These are phyloP conservation scores for Calonectria pseudoreteaudii DNA, from an alignment of 2,329 filamentous ascomycete species.

Conservation along the genomic window DNA sequence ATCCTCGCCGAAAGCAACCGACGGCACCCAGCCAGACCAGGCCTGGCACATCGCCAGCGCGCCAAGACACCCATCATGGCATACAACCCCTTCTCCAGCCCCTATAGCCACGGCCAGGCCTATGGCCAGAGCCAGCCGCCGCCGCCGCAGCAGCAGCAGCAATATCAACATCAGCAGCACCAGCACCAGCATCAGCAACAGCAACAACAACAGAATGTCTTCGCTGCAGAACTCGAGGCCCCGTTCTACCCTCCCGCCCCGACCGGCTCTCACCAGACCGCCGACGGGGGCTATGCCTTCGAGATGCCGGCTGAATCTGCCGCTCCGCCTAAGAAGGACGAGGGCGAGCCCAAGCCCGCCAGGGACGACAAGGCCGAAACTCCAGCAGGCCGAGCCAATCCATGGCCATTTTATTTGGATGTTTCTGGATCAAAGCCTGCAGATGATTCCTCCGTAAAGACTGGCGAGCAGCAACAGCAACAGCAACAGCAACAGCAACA, in stretches of 20 bases:
- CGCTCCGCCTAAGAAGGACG: conserved; percentile 19
- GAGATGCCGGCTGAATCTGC: conserved; percentile 48
- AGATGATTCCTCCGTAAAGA: conserved; percentile 8
- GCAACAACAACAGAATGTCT: conserved; percentile 11
- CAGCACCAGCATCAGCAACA: background rate
- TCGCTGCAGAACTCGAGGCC: conserved; percentile 48
- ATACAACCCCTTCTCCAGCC: conserved; percentile 27
- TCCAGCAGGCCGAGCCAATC: conserved; percentile 36
- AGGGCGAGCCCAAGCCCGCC: conserved; percentile 9
- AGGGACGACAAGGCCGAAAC: conserved; percentile 1
- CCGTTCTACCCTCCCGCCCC: conserved; percentile 27
- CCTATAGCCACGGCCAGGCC: background rate
- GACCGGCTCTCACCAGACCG: conserved; percentile 29
- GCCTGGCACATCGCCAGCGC: conserved; percentile 13
- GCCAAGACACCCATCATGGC: conserved; percentile 27
- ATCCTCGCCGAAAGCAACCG: conserved; percentile 2
- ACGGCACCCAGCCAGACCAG: conserved; percentile 6
- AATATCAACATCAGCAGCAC: no score
- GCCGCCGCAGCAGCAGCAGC: background rate
- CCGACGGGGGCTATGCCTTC: conserved; percentile 42
- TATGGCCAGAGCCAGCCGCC: background rate
- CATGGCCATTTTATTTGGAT: conserved; percentile 48
- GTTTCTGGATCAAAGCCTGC: conserved; percentile 17
- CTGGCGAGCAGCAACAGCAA: conserved; percentile 11
- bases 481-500: conserved; percentile 7